Evolutionary conservation across 2,329 filamentous ascomycete species (phyloP).

Genomic region (Aspergillus pseudoterreus): DNA sequence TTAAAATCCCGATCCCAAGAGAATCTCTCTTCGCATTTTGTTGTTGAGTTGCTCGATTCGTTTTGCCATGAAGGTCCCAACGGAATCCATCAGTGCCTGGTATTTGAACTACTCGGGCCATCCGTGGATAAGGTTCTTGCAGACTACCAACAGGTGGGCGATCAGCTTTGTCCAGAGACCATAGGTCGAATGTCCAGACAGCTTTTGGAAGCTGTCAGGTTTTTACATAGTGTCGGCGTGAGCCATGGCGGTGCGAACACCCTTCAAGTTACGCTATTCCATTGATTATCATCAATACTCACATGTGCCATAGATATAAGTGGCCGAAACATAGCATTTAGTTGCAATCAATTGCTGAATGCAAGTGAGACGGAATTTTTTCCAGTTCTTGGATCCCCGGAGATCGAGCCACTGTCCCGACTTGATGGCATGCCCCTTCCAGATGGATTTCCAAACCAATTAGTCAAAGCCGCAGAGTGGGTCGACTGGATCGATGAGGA

Average conservation of each 20-base stretch:
- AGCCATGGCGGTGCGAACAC: conserved; percentile 27
- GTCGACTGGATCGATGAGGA: conserved; percentile 23
- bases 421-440: conserved; percentile 19
- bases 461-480: conserved; percentile 24
- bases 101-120: conserved; percentile 32
- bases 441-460: conserved; percentile 18
- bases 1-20: conserved; percentile 9
- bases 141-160: conserved; percentile 15
- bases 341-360: conserved; percentile 7
- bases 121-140: conserved; percentile 21
- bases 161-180: conserved; percentile 20
- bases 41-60: conserved; percentile 28
- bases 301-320: conserved; percentile 22
- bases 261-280: not conserved
- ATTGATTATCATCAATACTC: conserved; percentile 3
- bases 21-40: conserved; percentile 19
- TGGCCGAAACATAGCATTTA: conserved; percentile 25
- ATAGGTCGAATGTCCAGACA: conserved; percentile 27
- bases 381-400: conserved; percentile 14
- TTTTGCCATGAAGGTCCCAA: conserved; percentile 32
- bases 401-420: conserved; percentile 16
- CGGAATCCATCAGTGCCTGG: conserved; percentile 31
- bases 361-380: conserved; percentile 17
- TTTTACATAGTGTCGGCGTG: conserved; percentile 25
- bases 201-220: conserved; percentile 23